Evolutionary conservation across 2,329 filamentous ascomycete genomes (phyloP).

Genomic region (Penicillium crustosum): DNA sequence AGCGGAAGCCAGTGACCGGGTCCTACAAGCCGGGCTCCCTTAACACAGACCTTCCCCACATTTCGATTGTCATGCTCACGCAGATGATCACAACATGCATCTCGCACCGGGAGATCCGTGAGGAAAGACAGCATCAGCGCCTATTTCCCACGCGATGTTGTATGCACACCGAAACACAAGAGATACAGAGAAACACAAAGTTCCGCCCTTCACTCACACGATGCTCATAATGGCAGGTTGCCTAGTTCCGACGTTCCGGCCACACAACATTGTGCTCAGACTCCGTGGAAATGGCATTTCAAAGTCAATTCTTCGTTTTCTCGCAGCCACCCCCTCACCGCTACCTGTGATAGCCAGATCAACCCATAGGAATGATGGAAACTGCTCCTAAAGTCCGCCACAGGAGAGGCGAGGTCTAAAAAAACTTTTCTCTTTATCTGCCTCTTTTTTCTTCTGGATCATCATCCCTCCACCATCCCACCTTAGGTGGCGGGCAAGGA

Average conservation of each 20-base stretch:
- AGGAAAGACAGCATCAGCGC: slow-evolving; percentile 3
- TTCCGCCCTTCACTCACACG: slow-evolving; percentile 1
- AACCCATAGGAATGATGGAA: neutral
- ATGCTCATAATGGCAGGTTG: neutral
- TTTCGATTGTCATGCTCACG: neutral
- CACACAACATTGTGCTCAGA: slow-evolving; percentile 4
- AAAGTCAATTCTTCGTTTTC: slow-evolving; percentile 21
- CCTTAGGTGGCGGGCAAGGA: neutral
- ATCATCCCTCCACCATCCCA: neutral
- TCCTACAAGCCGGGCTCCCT: neutral
- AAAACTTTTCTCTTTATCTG: neutral
- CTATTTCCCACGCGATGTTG: slow-evolving; percentile 2
- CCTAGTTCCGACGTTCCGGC: slow-evolving; percentile 10
- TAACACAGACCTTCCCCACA: slow-evolving; percentile 6
- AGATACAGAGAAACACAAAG: neutral
- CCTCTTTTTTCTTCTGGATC: neutral
- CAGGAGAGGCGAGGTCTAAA: slow-evolving; percentile 7
- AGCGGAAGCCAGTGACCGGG: slow-evolving; percentile 1
- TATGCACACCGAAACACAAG: neutral
- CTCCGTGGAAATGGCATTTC: neutral
- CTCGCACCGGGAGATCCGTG: slow-evolving; percentile 5
- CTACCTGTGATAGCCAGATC: slow-evolving; percentile 6
- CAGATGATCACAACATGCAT: slow-evolving; percentile 8
- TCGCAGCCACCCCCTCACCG: slow-evolving; percentile 17
- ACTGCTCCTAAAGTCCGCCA: neutral